Evolutionary conservation across 2,329 filamentous ascomycete species (phyloP).

Genomic region (Pseudonectria foliicola): DNA sequence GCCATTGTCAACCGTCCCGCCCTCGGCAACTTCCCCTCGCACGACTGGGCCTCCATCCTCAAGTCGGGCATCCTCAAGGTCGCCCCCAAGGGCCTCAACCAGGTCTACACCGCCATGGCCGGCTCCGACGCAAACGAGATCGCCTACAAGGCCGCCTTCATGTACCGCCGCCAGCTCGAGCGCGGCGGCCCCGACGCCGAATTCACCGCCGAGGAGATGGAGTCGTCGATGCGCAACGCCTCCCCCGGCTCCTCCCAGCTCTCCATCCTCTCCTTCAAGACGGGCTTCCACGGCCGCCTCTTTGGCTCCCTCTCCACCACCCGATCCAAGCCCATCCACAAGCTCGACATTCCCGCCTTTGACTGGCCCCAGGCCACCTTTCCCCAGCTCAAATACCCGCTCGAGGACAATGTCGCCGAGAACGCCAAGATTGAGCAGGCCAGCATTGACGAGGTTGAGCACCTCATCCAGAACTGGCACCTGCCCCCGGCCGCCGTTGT

Average conservation of each 20-base stretch:
- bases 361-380: slow-evolving; percentile 92
- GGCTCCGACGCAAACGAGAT: slow-evolving; percentile 92
- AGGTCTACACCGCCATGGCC: slow-evolving; percentile 85
- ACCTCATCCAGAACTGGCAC: slow-evolving; percentile 72
- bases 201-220: slow-evolving; percentile 71
- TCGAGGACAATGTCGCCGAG: slow-evolving; percentile 70
- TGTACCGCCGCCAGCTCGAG: slow-evolving; percentile 77
- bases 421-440: slow-evolving; percentile 77
- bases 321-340: slow-evolving; percentile 89
- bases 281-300: slow-evolving; percentile 82
- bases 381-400: slow-evolving; percentile 77
- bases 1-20: slow-evolving; percentile 84
- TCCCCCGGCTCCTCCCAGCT: slow-evolving; percentile 66
- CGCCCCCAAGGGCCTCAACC: slow-evolving; percentile 74
- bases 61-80: slow-evolving; percentile 74
- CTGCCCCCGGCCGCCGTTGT: slow-evolving; percentile 74
- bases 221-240: slow-evolving; percentile 72
- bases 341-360: slow-evolving; percentile 89
- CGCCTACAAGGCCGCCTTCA: slow-evolving; percentile 92
- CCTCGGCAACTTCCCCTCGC: slow-evolving; percentile 82
- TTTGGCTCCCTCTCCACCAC: slow-evolving; percentile 85
- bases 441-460: slow-evolving; percentile 76
- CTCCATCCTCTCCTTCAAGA: slow-evolving; percentile 83
- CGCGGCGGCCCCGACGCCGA: slow-evolving; percentile 71
- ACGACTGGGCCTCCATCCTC: slow-evolving; percentile 75